Base-by-base conservation (phyloP, 768 basidiomycete species). In the Lactifluus echinatus region DNA sequence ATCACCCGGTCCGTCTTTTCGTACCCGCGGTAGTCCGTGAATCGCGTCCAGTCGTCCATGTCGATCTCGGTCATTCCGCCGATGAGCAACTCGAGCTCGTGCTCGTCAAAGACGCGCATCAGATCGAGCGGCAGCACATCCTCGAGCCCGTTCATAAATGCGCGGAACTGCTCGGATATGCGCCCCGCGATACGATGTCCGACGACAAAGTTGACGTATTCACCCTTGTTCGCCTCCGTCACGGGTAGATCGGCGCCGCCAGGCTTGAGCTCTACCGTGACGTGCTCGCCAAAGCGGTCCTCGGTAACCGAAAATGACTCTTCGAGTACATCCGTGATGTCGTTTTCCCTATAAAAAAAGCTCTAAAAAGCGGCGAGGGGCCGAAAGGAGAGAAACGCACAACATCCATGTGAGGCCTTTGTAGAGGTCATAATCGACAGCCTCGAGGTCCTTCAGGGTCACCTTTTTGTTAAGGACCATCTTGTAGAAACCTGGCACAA, bases 21-120 rank as follows among this genome's bases (percentile, higher is more conserved):
- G 66, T 89, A 91, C 4, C 87, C 85, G 51, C 90, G 84, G 68
- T 94, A 94, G 67, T 94, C 93, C 19, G 93, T 95, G 71, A 89
- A 91, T 66, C 92, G 91, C 64, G 85, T 88, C 92, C 92, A 93
- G 66, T 93, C 90, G 64, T 93, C 89, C 78, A 67, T 77, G 71
- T 64, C 78, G 77, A 64, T 72, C 66, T 33, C 71, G 56, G 56
- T 72, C 72, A 94, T 92, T 53, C 93, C 93, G 59, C 93, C 92
- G 60, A 95, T 93, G 61, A 95, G 74, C 52, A 94, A 71, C 71
- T 93, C 91, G 4, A 94, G 74, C 65, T 95, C 93, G 55, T 89
- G 78, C 69, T 94, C 92, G 67, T 95, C 93, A 65, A 95, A 94
- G 2, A 94, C 89, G 64, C 83, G 83, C 68, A 95, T 78, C 50